Conservation (phyloP, 2,329 filamentous ascomycete genomes). For the Scedosporium apiospermum region DNA sequence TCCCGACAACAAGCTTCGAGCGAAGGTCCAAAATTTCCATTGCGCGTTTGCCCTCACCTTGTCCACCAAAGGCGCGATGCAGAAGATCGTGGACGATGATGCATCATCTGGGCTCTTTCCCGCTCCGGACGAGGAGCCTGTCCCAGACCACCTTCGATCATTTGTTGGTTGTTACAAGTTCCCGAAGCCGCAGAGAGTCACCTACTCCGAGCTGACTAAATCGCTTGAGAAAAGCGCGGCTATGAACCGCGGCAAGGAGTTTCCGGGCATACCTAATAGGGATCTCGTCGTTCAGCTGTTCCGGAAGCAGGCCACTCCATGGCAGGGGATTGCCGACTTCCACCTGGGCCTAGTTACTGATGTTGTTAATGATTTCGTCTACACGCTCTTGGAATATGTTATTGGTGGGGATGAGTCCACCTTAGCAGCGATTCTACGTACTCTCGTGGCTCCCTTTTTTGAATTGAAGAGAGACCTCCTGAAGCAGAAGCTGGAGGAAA, state of each 20-base stretch:
- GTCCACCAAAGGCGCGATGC: conserved; percentile 14
- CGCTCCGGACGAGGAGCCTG: background rate
- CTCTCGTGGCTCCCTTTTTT: conserved; percentile 21
- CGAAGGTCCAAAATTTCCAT: conserved; percentile 20
- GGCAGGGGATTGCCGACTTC: conserved; percentile 24
- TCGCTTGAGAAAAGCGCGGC: conserved; percentile 15
- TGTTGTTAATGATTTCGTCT: conserved; percentile 24
- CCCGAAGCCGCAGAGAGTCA: conserved; percentile 13
- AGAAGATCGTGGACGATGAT: conserved; percentile 9
- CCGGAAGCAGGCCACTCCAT: conserved; percentile 25
- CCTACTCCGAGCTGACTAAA: background rate
- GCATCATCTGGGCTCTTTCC: background rate
- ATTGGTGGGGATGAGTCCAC: conserved; percentile 13
- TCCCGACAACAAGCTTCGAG: conserved; percentile 17
- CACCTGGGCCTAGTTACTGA: conserved; percentile 23
- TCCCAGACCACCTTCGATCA: conserved; percentile 18
- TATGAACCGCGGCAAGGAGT: conserved; percentile 28
- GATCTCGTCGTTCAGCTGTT: conserved; percentile 29
- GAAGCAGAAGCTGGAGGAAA: conserved; percentile 25
- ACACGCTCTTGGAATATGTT: conserved; percentile 24
- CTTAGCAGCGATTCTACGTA: conserved; percentile 14
- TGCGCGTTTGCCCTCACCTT: conserved; percentile 19
- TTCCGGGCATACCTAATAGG: conserved; percentile 27
- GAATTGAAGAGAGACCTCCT: conserved; percentile 19
- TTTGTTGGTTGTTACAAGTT: conserved; percentile 22